Evolutionary conservation across 495 filamentous ascomycete genomes (phyloP).

Genomic region (Aspergillus sclerotiicarbonarius): DNA sequence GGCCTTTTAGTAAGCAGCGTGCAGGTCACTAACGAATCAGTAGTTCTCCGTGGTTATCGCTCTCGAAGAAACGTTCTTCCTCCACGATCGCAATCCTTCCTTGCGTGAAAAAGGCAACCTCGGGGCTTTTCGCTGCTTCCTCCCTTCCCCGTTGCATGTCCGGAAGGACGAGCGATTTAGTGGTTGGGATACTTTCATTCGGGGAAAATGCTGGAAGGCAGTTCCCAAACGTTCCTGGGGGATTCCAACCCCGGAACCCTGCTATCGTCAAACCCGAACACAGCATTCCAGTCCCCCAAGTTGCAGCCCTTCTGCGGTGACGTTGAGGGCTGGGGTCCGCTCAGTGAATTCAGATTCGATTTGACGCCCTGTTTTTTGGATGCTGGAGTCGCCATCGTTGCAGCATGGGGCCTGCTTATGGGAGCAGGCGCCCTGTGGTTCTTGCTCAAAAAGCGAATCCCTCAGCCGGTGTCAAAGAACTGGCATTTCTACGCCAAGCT

Average conservation of each 20-base stretch:
- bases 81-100: constrained; percentile 6
- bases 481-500: constrained; percentile 96
- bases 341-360: constrained; percentile 80
- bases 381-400: constrained; percentile 73
- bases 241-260: constrained; percentile 29
- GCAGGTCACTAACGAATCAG: constrained; percentile 4
- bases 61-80: not conserved
- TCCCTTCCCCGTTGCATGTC: constrained; percentile 7
- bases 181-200: constrained; percentile 12
- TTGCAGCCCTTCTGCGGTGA: constrained; percentile 78
- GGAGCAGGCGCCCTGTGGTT: constrained; percentile 75
- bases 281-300: constrained; percentile 30
- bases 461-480: constrained; percentile 69
- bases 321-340: constrained; percentile 89
- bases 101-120: not conserved
- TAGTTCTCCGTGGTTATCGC: constrained; percentile 2
- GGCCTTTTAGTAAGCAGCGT: constrained; percentile 4
- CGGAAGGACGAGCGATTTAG: constrained; percentile 13
- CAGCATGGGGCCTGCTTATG: constrained; percentile 69
- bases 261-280: constrained; percentile 28
- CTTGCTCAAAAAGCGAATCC: constrained; percentile 63
- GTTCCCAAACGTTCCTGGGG: constrained; percentile 44
- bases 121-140: constrained; percentile 5
- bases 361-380: constrained; percentile 97
- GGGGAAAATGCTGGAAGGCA: constrained; percentile 45